Conservation (phyloP, 1,139 yeast species). For the Debaryomyces sp. region DNA sequence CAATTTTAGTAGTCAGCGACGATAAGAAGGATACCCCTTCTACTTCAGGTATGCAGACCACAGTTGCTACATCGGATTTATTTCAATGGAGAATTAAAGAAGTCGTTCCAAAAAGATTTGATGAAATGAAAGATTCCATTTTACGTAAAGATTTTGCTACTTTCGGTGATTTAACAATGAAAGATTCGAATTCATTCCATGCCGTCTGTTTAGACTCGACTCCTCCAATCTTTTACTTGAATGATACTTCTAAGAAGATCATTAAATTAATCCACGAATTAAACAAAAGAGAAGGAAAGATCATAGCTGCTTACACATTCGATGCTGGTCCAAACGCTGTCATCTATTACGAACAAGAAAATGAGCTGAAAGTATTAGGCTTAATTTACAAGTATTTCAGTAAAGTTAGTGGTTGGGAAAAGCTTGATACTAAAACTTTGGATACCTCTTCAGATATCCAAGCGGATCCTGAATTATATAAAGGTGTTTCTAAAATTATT, state of each 20-base stretch:
- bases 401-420: constrained; percentile 73
- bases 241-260: constrained; percentile 90
- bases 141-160: constrained; percentile 66
- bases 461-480: constrained; percentile 55
- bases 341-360: constrained; percentile 75
- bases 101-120: constrained; percentile 86
- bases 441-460: constrained; percentile 38
- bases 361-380: constrained; percentile 70
- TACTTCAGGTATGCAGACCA: constrained; percentile 94
- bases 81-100: constrained; percentile 74
- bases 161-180: constrained; percentile 92
- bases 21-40: constrained; percentile 93
- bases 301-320: constrained; percentile 91
- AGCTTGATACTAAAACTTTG: constrained; percentile 30
- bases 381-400: constrained; percentile 56
- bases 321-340: constrained; percentile 99
- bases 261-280: constrained; percentile 80
- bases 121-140: constrained; percentile 79
- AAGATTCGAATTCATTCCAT: constrained; percentile 95
- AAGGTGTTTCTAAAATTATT: constrained; percentile 80
- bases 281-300: constrained; percentile 65
- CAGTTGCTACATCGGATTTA: constrained; percentile 86
- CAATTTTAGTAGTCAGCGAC: constrained; percentile 88
- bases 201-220: constrained; percentile 93
- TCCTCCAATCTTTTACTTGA: constrained; percentile 95